Base-by-base conservation (phyloP, 768 basidiomycete species). In the Trichaptum fuscoviolaceum region DNA sequence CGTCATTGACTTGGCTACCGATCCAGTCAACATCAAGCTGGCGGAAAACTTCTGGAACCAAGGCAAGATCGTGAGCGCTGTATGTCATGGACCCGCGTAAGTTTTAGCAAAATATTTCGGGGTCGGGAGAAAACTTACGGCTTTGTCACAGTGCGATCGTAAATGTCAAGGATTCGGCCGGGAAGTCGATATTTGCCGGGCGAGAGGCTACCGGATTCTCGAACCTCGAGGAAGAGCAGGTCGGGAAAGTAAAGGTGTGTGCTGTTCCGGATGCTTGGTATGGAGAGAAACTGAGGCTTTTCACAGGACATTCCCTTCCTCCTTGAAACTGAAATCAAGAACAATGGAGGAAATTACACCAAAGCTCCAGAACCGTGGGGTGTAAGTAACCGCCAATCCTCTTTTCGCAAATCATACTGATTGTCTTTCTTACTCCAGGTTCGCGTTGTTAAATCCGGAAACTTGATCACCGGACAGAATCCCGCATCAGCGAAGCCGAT, bases 1-100 rank as follows among this genome's bases (percentile, higher is more conserved):
- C 15, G 84, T 88, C 42, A 79, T 93, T 59, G 92, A 93, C 75
- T 82, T 93, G 52, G 76, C 91, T 1, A 70, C 69, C 12, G 86
- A 92, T 74, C 74, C 80, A 1, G 74, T 77, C 58, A 89, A 89
- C 73, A 81, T 79, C 69, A 80, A 83, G 70, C 79, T 93, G 62
- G 84, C 83, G 27, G 83, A 82, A 25, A 76, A 86, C 67, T 89
- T 92, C 76, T 92, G 84, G 78, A 82, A 82, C 64, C 74, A 82
- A 10, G 87, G 85, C 59, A 93, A 91, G 77, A 76, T 89, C 67
- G 83, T 86, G 7, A 71, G 86, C 3, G 90, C 90, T 2, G 91
- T 94, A 26, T 93, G 92, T 79, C 92, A 93, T 76, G 92, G 91
- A 18, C 85, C 91, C 63, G 89, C 85, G 83, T 89, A 69, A 73